phyloP scores from a whole-genome alignment of 352 stramenopile genomes.

The Plasmopara halstedii region DNA sequence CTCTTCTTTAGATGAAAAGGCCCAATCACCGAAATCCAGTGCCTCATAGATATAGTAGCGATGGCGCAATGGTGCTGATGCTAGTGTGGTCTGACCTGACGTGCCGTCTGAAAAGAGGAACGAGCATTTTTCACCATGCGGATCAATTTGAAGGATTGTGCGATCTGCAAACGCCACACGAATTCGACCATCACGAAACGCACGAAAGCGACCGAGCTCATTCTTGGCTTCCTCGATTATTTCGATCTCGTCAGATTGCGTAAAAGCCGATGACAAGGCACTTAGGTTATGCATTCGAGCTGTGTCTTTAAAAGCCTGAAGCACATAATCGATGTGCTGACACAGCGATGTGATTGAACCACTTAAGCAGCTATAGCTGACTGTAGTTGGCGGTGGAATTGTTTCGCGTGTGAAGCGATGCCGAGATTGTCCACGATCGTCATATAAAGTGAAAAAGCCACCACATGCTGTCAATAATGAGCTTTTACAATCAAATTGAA shows the following conservation, averaged over 20 bases:
- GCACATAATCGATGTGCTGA: slow-evolving; percentile 27
- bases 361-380: slow-evolving; percentile 8
- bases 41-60: slow-evolving; percentile 46
- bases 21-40: slow-evolving; percentile 60
- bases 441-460: slow-evolving; percentile 46
- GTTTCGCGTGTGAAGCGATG: slow-evolving; percentile 63
- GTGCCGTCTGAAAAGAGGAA: slow-evolving; percentile 52
- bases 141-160: slow-evolving; percentile 60
- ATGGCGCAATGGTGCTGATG: slow-evolving; percentile 29
- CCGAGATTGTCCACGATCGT: slow-evolving; percentile 15
- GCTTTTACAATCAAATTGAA: slow-evolving; percentile 7
- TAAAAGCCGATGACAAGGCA: background rate
- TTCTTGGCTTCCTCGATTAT: slow-evolving; percentile 37
- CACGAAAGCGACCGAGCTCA: slow-evolving; percentile 52
- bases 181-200: slow-evolving; percentile 52
- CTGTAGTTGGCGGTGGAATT: slow-evolving; percentile 29
- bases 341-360: slow-evolving; percentile 16
- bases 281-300: background rate
- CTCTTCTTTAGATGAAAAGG: slow-evolving; percentile 44
- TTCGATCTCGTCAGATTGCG: slow-evolving; percentile 9
- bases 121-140: slow-evolving; percentile 23
- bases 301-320: slow-evolving; percentile 18
- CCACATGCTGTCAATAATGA: slow-evolving; percentile 20
- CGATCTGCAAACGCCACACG: slow-evolving; percentile 62
- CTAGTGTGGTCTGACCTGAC: slow-evolving; percentile 24